These are phyloP conservation scores for Austropuccinia psidii DNA, from an alignment of 1,284 basidiomycete genomes.

Conservation along the genomic window DNA sequence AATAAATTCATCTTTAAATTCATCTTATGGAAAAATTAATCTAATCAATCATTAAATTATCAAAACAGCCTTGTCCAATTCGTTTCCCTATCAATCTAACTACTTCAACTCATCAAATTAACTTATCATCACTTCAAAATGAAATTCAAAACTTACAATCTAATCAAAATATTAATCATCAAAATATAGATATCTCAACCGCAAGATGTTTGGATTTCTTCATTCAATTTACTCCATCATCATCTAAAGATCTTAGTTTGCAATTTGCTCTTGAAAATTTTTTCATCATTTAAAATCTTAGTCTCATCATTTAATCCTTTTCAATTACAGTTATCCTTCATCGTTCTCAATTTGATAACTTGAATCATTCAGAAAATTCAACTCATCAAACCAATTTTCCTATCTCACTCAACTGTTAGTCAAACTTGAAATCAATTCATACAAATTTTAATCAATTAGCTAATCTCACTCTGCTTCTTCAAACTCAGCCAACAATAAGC, in stretches of 20 bases:
- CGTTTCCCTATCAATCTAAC: constrained; percentile 27
- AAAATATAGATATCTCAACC: constrained; percentile 25
- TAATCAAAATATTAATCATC: background rate
- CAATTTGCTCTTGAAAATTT: background rate
- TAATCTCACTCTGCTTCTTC: background rate
- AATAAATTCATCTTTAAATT: background rate
- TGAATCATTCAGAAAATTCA: background rate
- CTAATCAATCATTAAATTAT: background rate
- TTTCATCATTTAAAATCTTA: background rate
- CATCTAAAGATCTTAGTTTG: background rate
- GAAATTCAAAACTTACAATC: constrained; percentile 1
- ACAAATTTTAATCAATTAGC: background rate
- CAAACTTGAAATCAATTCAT: background rate
- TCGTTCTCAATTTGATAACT: background rate
- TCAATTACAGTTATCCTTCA: background rate
- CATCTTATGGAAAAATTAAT: background rate
- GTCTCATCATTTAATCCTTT: background rate
- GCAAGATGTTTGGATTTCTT: constrained; percentile 27
- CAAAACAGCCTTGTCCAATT: constrained; percentile 14
- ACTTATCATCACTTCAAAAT: background rate
- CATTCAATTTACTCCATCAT: background rate
- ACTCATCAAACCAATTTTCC: background rate
- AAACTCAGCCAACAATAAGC: background rate
- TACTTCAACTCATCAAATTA: background rate
- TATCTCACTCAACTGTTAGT: constrained; percentile 5